phyloP scores from a whole-genome alignment of 2,329 filamentous ascomycete species.

The Alternaria triticina region DNA sequence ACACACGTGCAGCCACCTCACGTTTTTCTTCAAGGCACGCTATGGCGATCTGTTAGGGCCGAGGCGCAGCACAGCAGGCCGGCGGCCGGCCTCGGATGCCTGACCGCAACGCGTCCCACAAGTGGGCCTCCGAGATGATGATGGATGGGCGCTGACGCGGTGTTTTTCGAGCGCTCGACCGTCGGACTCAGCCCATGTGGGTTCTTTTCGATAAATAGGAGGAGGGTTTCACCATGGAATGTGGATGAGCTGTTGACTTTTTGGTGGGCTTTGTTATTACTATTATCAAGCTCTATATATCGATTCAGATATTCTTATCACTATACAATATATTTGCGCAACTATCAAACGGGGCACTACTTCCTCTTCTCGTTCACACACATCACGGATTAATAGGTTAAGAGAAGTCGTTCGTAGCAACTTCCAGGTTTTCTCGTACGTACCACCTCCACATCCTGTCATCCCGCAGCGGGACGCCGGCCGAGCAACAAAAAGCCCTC shows the following conservation, averaged over 20 bases:
- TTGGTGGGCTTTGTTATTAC: not conserved
- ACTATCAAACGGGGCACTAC: not conserved
- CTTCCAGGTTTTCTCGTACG: not conserved
- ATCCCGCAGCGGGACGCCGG: not conserved
- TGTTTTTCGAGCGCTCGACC: not conserved
- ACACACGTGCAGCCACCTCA: not conserved
- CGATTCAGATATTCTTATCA: not conserved
- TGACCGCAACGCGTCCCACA: not conserved
- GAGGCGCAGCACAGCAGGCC: not conserved
- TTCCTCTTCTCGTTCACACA: not conserved
- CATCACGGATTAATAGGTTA: not conserved
- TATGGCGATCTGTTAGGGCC: not conserved
- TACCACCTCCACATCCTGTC: not conserved
- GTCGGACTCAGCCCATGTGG: not conserved
- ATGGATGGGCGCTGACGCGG: not conserved
- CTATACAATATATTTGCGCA: not conserved
- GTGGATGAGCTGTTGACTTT: not conserved
- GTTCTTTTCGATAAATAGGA: not conserved
- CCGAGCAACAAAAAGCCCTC: not conserved
- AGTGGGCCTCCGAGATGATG: slow-evolving; percentile 5
- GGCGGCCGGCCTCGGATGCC: not conserved
- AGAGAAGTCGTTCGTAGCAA: not conserved
- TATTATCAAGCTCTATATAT: not conserved
- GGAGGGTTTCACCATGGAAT: not conserved
- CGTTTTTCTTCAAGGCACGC: not conserved